A percentile compares a stretch with the other conserved stretches of the same genome.
phyloP scores from a whole-genome alignment of 805 yeast genomes.

The Starmerella vaccinii region DNA sequence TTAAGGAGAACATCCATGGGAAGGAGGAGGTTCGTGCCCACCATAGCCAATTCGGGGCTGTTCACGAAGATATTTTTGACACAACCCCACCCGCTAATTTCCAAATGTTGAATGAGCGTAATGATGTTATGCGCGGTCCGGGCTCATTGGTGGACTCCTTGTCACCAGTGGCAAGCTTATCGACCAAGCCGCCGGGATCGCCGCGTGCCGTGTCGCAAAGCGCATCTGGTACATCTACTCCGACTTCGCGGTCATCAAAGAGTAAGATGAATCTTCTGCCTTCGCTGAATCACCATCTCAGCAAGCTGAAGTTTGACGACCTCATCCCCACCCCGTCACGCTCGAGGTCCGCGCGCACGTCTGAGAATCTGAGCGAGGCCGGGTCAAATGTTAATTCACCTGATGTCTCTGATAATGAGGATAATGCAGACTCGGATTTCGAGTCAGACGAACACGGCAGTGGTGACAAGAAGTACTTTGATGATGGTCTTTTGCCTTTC shows the following conservation, averaged over 20 bases:
- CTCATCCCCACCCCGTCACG: not conserved
- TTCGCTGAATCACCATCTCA: slow-evolving; percentile 6
- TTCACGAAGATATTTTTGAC: slow-evolving; percentile 14
- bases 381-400: not conserved
- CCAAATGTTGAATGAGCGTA: not conserved
- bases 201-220: not conserved
- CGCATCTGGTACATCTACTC: not conserved
- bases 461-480: slow-evolving; percentile 5
- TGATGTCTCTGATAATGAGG: slow-evolving; percentile 10
- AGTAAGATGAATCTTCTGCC: slow-evolving; percentile 10
- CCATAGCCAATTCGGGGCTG: slow-evolving; percentile 3
- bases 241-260: not conserved
- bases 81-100: slow-evolving; percentile 14
- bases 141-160: not conserved
- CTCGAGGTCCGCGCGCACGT: not conserved
- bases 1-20: not conserved
- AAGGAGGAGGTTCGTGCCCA: not conserved
- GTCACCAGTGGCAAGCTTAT: not conserved
- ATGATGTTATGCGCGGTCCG: not conserved
- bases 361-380: not conserved
- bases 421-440: slow-evolving; percentile 13
- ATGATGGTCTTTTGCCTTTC: slow-evolving; percentile 4
- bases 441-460: slow-evolving; percentile 1
- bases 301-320: slow-evolving; percentile 11
- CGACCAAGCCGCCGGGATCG: not conserved